Evolutionary conservation across 345 rosid species (phyloP).

Genomic region (Citrus mangshanensis): DNA sequence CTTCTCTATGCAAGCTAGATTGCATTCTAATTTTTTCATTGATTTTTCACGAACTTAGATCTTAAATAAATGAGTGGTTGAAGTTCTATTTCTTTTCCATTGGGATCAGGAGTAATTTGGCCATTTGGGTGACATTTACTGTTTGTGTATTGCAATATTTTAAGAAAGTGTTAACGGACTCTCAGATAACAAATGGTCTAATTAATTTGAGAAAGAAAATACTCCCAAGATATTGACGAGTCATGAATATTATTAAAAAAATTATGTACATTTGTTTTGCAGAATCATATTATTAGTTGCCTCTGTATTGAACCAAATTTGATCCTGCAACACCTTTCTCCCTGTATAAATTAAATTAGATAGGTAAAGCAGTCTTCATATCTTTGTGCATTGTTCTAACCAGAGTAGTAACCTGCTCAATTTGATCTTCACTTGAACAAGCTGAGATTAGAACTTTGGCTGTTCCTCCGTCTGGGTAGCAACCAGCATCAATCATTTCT

Average conservation of each 20-base stretch:
- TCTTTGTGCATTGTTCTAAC: constrained; percentile 79
- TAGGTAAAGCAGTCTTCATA: constrained; percentile 37
- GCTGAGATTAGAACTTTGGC: constrained; percentile 82
- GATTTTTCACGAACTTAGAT: neutral
- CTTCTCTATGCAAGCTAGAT: neutral
- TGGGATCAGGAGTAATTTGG: neutral
- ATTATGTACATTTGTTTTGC: neutral
- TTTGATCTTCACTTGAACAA: constrained; percentile 72
- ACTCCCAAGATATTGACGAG: neutral
- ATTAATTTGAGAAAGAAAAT: too few relatives aligned
- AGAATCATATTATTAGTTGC: neutral
- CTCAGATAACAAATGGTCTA: too few relatives aligned
- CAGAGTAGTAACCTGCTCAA: constrained; percentile 69
- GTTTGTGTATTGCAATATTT: too few relatives aligned
- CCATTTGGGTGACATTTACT: neutral
- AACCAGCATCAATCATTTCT: constrained; percentile 86
- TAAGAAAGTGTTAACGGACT: too few relatives aligned
- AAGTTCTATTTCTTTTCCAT: neutral
- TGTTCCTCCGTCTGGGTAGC: constrained; percentile 82
- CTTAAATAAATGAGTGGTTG: neutral
- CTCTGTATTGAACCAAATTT: neutral
- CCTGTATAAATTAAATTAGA: constrained; percentile 4
- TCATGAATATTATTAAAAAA: neutral
- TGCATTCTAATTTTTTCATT: neutral
- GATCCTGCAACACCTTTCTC: neutral